These are phyloP conservation scores for Penicillium sp. DNA, from an alignment of 2,329 filamentous ascomycete species.

Conservation along the genomic window DNA sequence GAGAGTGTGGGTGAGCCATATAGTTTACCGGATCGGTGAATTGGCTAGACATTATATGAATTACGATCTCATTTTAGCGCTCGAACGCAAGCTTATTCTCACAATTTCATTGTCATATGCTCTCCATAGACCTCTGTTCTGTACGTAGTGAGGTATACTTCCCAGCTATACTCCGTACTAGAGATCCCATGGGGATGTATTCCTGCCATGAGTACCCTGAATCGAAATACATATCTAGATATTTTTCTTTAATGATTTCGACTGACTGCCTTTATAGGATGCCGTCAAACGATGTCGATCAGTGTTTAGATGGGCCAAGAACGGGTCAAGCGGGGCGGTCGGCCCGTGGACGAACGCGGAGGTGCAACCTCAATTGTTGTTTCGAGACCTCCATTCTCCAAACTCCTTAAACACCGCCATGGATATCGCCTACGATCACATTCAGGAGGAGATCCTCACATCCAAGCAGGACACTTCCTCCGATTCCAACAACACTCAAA, in stretches of 20 bases:
- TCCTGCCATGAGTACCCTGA: background rate
- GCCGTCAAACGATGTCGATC: background rate
- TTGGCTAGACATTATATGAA: conserved; percentile 10
- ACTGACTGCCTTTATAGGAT: background rate
- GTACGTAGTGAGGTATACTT: background rate
- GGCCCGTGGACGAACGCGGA: conserved; percentile 31
- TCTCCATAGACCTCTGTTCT: background rate
- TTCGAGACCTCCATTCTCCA: conserved; percentile 8
- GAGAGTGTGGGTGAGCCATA: conserved; percentile 39
- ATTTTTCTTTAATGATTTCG: no score
- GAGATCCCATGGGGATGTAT: background rate
- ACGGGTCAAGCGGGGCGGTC: conserved; percentile 26
- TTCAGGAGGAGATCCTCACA: conserved; percentile 71
- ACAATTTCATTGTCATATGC: background rate
- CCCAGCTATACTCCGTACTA: background rate
- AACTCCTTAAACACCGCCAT: conserved; percentile 47
- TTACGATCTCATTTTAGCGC: conserved; percentile 9
- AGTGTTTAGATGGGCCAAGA: background rate
- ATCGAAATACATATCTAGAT: background rate
- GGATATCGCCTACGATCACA: conserved; percentile 97
- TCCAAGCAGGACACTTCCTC: conserved; percentile 48
- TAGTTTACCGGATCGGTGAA: conserved; percentile 25
- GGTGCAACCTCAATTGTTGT: conserved; percentile 18
- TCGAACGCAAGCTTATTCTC: background rate
- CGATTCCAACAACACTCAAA: conserved; percentile 28